Base-by-base conservation (phyloP, 1,284 basidiomycete species). In the Ceratobasidium sp. region DNA sequence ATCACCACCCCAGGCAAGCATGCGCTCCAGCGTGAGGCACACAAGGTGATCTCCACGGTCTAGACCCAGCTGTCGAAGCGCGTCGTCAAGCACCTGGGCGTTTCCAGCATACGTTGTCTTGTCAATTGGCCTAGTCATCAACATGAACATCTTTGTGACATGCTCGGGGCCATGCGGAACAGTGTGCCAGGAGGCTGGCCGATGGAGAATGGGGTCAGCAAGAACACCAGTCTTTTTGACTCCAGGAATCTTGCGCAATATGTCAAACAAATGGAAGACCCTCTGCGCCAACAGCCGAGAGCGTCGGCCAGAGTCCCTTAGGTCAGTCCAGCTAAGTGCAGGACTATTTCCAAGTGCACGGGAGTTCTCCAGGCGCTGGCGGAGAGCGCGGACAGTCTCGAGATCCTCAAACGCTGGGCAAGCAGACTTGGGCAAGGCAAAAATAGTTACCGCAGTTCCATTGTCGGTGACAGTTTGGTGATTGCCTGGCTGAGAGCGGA, bases 391-490 rank as follows among this genome's bases (percentile, higher is more conserved):
- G 33, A 61, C 6, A 28, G 58, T 15, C 58, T 61, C 58, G 15
- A 33, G 58, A 28, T 61, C 23, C 58, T 61, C 58, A 28, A 61
- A 61, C 26, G 58, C 58, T 26, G 58, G 13, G 15, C 18, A 39
- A 39, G 64, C 64, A 51, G 20, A n/a, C 15, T 67, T 46, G 12
- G 67, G 67, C 18, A 70, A n/a, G 28, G 40, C 67, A 56, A 70
- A 33, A n/a, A 56, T 56, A 5, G 67, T 51, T 51, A 56, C 40
- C 5, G 46, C 67, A n/a, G 67, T 70, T 6, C 67, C 67, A 39
- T 70, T 70, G 53, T 70, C 67, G 10, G 49, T 56, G 23, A 20
- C 20, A 39, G 46, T 40, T n/a, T 70, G 67, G 28, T 23, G 44
- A 40, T 70, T 33, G 12, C 46, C 67, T 15, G 44, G 67, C 67